Evolutionary conservation across 2,329 filamentous ascomycete genomes (phyloP).

Genomic region (Fusarium algeriense): DNA sequence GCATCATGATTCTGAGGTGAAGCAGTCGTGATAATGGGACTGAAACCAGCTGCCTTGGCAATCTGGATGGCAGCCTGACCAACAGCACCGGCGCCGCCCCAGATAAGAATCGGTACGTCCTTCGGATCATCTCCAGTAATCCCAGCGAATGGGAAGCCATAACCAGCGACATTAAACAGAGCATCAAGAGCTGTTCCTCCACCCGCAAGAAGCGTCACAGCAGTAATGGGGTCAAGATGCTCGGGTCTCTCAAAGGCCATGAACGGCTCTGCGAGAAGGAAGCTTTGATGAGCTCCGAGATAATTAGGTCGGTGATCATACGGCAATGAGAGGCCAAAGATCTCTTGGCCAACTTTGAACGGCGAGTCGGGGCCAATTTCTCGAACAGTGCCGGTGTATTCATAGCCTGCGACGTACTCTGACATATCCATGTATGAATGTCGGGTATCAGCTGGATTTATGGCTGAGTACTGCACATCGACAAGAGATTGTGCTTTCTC

Average conservation of each 20-base stretch:
- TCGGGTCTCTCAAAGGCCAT: conserved; percentile 5
- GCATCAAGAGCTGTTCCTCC: not conserved
- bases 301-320: conserved; percentile 17
- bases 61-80: conserved; percentile 22
- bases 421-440: conserved; percentile 21
- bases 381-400: conserved; percentile 15
- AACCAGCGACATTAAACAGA: not conserved
- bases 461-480: conserved; percentile 31
- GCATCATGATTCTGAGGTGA: conserved; percentile 11
- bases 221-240: conserved; percentile 10
- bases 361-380: conserved; percentile 1
- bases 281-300: conserved; percentile 28
- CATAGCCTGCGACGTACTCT: conserved; percentile 20
- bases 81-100: conserved; percentile 15
- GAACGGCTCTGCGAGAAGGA: conserved; percentile 15
- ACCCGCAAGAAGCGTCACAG: not conserved
- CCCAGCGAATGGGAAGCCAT: not conserved
- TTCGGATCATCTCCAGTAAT: not conserved
- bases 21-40: conserved; percentile 14
- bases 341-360: conserved; percentile 7
- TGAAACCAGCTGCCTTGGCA: conserved; percentile 17
- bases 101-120: conserved; percentile 3
- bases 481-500: conserved; percentile 10
- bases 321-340: conserved; percentile 19
- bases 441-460: conserved; percentile 32